These are phyloP conservation scores for Pseudocohnilembus persalinus DNA, from an alignment of 169 alveolate genomes.

Conservation along the genomic window DNA sequence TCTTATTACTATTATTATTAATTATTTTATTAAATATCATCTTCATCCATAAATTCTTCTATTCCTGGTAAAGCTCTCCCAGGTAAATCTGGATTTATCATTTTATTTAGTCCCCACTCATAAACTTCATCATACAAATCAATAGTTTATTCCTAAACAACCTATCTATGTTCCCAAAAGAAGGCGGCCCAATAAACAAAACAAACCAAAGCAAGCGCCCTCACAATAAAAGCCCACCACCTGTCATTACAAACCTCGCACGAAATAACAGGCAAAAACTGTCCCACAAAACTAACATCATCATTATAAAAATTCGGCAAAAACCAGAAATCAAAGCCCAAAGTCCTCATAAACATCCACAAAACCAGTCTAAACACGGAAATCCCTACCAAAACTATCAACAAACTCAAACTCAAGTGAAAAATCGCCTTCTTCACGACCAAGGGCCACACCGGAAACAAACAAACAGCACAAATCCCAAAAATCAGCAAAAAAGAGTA, in stretches of 20 bases:
- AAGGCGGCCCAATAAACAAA: background rate
- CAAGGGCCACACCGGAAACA: background rate
- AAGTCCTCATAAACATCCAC: background rate
- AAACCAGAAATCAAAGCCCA: background rate
- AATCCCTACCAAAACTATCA: background rate
- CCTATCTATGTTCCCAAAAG: background rate
- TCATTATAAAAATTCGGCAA: background rate
- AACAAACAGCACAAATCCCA: background rate
- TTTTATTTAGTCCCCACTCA: background rate
- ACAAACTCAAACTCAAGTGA: background rate
- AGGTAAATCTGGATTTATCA: background rate
- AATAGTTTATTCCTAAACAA: background rate
- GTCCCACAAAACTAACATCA: background rate
- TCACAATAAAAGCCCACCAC: background rate
- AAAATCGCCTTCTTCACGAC: background rate
- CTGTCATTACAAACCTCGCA: background rate
- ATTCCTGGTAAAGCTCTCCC: background rate
- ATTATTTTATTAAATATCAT: background rate
- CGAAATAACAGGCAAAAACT: background rate
- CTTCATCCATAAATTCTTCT: background rate
- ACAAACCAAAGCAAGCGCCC: background rate
- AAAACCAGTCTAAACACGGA: background rate
- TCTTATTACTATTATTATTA: too few species aligned
- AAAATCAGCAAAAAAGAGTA: background rate
- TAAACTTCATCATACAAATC: background rate